These are phyloP conservation scores for Phytophthora kernoviae DNA, from an alignment of 352 stramenopile genomes.

Conservation along the genomic window DNA sequence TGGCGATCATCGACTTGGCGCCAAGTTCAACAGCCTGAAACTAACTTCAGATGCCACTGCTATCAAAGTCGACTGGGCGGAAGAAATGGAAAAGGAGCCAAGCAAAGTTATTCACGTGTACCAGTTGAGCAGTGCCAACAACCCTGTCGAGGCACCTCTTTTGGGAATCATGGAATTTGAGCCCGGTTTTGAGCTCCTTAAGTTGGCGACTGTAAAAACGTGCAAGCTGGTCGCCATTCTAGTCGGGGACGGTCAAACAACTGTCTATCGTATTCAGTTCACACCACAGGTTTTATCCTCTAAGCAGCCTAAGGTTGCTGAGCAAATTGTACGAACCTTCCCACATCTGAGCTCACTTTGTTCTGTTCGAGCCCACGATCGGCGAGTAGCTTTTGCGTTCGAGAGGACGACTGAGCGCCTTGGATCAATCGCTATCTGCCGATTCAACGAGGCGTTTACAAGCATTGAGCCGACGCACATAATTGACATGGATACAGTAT, in stretches of 20 bases:
- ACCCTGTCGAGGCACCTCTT: background rate
- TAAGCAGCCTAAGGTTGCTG: background rate
- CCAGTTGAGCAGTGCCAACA: background rate
- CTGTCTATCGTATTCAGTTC: constrained; percentile 18
- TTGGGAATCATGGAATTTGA: constrained; percentile 26
- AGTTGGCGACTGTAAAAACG: constrained; percentile 20
- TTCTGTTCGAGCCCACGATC: constrained; percentile 20
- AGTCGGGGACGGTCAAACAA: constrained; percentile 15
- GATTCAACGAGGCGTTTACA: constrained; percentile 31
- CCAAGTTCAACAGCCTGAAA: constrained; percentile 7
- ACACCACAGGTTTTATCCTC: background rate
- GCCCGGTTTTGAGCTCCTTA: constrained; percentile 6
- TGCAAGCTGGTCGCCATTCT: constrained; percentile 13
- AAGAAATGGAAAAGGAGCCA: constrained; percentile 25
- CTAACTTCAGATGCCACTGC: background rate
- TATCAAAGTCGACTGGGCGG: constrained; percentile 11
- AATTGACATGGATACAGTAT: constrained; percentile 16
- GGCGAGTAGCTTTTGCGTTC: constrained; percentile 24
- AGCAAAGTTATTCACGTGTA: constrained; percentile 21
- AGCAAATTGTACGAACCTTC: constrained; percentile 17
- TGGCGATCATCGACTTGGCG: background rate
- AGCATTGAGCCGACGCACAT: constrained; percentile 8
- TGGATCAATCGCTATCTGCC: constrained; percentile 19
- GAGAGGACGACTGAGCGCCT: background rate
- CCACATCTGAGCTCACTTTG: constrained; percentile 17